Conservation (phyloP, 129 eudicot genomes). For the Flaveria sonorensis region DNA sequence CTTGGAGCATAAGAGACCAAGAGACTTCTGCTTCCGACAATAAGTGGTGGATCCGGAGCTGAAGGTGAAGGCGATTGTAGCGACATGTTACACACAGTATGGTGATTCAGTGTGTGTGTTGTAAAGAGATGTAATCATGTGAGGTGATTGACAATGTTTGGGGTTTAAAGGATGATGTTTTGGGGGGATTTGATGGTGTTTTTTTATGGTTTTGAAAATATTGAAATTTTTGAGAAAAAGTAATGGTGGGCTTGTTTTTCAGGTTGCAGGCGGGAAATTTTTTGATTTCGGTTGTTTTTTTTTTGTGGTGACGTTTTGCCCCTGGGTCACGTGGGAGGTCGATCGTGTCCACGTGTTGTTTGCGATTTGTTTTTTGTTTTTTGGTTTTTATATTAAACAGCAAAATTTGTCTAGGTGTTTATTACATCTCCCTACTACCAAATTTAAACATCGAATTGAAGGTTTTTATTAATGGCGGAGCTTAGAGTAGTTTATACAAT, state of each 20-base stretch:
- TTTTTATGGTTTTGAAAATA: constrained; percentile 32
- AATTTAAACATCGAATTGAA: too few relatives aligned
- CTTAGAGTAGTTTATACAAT: too few relatives aligned
- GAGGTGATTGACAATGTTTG: constrained; percentile 5
- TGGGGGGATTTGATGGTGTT: constrained; percentile 29
- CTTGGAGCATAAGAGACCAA: constrained; percentile 94
- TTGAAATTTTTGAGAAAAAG: constrained; percentile 9
- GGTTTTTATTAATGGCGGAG: too few relatives aligned
- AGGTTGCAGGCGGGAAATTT: constrained; percentile 44
- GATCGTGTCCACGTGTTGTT: constrained; percentile 30
- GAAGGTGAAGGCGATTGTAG: constrained; percentile 43
- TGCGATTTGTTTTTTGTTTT: not conserved
- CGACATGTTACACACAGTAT: constrained; percentile 12
- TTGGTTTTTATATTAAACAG: not conserved
- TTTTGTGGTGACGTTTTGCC: constrained; percentile 34
- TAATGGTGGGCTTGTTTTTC: constrained; percentile 24
- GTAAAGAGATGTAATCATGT: constrained; percentile 5
- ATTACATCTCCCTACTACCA: too few relatives aligned
- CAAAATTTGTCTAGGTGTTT: too few relatives aligned
- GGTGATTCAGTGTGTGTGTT: constrained; percentile 16
- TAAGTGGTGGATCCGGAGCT: constrained; percentile 62
- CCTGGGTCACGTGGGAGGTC: constrained; percentile 35
- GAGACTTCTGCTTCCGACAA: constrained; percentile 90
- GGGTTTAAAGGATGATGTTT: constrained; percentile 23
- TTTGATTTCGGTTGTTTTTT: constrained; percentile 33